Base-by-base conservation (phyloP, 1,139 yeast species). In the Magnusiomyces sp. region DNA sequence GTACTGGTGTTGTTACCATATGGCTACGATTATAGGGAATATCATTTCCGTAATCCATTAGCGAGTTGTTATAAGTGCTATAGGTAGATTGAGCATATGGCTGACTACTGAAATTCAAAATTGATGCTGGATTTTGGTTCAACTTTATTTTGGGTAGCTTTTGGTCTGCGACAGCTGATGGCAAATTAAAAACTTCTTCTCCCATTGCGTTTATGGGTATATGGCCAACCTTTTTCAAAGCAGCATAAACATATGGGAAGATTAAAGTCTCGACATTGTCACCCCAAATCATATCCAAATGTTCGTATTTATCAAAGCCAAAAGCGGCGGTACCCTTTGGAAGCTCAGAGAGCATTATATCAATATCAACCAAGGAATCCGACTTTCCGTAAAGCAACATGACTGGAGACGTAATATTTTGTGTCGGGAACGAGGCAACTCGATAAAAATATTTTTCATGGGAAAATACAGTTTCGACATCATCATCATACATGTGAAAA, bases 231-330 rank as follows among this genome's bases (percentile, higher is more conserved):
- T 16, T 16, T 17, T 55, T 40, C 41, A 67, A 55, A 2, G 66
- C 64, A 11, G 59, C 52, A 38, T 63, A 53, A 0, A 86, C 82
- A 56, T 79, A 76, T 11, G 74, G 71, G 48, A 77, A 70, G 9
- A 82, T 84, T 43, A 71, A 63, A 2, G 71, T 68, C 40, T 76
- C 77, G 1, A 83, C 84, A 50, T 81, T 78, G 36, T 73, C 69
- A 6, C 96, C 96, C 97, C 97, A 90, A 29, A 90, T 70, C 58
- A 90, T 76, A 63, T 90, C 97, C 53, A 90, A 70, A 67, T 90
- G 97, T 66, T 90, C 97, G 62, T 88, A 81, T 38, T 67, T 70
- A 1, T 68, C 70, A 1, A 84, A 77, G 0, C 81, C 78, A 40
- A 71, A 67, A 0, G 72, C 66, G n/a, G 56, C 58, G 0, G 73